Evolutionary conservation across 192 early-diverging fungal genomes (phyloP).

Genomic region (Lobulomyces angularis): DNA sequence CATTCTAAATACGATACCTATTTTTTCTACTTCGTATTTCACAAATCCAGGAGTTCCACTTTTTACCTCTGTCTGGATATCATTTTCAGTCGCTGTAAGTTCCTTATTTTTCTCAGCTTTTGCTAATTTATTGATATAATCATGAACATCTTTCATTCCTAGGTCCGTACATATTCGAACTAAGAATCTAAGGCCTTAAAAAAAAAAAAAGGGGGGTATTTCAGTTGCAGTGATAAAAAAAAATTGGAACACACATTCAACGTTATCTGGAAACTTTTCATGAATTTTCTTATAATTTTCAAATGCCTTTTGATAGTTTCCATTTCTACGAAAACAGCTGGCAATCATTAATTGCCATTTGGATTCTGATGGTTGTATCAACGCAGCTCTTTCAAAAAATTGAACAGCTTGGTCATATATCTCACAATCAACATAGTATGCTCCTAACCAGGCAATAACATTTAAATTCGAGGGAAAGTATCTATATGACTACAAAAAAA

Average conservation of each 20-base stretch:
- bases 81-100: neutral
- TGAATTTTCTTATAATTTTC: conserved; percentile 44
- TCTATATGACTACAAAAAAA: conserved; percentile 29
- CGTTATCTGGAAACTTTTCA: conserved; percentile 41
- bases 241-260: conserved; percentile 30
- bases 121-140: conserved; percentile 33
- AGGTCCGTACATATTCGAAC: conserved; percentile 49
- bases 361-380: conserved; percentile 37
- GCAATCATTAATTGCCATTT: conserved; percentile 51
- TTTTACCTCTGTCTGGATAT: no score
- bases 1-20: no score
- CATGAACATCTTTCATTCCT: conserved; percentile 42
- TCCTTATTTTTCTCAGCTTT: conserved; percentile 21
- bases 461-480: conserved; percentile 44
- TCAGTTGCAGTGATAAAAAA: neutral
- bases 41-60: no score
- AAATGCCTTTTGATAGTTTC: conserved; percentile 41
- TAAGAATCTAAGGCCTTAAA: conserved; percentile 38
- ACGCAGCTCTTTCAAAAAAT: conserved; percentile 38
- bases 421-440: conserved; percentile 51
- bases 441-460: conserved; percentile 45
- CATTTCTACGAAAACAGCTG: conserved; percentile 33
- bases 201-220: neutral
- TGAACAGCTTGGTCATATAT: conserved; percentile 47
- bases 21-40: no score